Conservation (phyloP, 2,329 filamentous ascomycete genomes). For the Parascedosporium putredinis region DNA sequence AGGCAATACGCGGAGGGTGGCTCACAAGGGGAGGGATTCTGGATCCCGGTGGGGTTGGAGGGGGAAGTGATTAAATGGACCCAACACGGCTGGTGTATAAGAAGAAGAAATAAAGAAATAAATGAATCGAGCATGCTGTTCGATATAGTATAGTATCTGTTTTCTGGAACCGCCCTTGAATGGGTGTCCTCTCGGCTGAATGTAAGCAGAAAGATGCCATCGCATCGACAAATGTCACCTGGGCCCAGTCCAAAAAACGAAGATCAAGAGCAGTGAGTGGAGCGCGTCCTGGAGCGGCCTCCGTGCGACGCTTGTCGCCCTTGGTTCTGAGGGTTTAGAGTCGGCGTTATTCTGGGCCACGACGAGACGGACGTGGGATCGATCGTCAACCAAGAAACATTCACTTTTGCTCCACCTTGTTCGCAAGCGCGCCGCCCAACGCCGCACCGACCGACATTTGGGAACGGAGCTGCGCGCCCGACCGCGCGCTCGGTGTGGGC, state of each 20-base stretch:
- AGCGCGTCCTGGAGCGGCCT: not conserved
- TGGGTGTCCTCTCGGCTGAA: slow-evolving; percentile 1
- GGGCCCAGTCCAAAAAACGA: not conserved
- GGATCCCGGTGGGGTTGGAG: too few species aligned
- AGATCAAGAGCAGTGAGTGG: not conserved
- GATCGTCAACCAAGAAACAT: too few species aligned
- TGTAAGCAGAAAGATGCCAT: not conserved
- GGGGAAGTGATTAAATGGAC: not conserved
- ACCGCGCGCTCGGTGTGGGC: not conserved
- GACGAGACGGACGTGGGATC: not conserved
- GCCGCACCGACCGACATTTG: not conserved
- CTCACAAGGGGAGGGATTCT: too few species aligned
- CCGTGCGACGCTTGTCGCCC: not conserved
- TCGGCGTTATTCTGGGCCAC: not conserved
- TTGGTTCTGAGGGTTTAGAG: not conserved
- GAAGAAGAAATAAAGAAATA: too few species aligned
- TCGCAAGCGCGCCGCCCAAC: too few species aligned
- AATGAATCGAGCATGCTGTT: not conserved
- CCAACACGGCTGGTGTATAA: not conserved
- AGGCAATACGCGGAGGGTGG: too few species aligned
- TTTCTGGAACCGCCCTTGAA: not conserved
- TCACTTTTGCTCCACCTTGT: too few species aligned
- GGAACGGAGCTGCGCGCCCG: not conserved
- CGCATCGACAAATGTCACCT: not conserved
- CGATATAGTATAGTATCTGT: slow-evolving; percentile 1